phyloP scores from a whole-genome alignment of 2,329 filamentous ascomycete genomes.

The Phyllosticta ampelicida region DNA sequence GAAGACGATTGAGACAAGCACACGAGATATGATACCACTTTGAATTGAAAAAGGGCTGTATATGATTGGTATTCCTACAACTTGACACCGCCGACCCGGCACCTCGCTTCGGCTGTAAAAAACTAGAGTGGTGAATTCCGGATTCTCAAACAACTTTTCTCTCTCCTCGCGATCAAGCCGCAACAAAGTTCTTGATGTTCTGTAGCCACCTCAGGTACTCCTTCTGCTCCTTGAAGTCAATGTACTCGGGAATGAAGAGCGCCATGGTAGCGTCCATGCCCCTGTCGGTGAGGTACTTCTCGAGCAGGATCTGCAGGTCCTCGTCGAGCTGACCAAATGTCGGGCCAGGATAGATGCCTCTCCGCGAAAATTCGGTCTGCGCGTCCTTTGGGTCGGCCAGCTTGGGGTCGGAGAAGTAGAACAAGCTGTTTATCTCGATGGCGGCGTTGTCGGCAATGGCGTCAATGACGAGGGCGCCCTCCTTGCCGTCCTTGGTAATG shows the following conservation, averaged over 20 bases:
- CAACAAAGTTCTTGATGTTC: constrained; percentile 72
- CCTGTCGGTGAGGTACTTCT: constrained; percentile 89
- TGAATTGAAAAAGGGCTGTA: neutral
- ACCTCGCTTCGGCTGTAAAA: neutral
- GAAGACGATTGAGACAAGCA: neutral
- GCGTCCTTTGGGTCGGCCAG: constrained; percentile 66
- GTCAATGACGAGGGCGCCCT: constrained; percentile 79
- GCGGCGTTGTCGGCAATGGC: constrained; percentile 75
- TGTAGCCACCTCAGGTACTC: constrained; percentile 89
- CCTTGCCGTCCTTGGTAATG: constrained; percentile 67
- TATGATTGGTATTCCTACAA: neutral
- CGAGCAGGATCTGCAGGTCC: constrained; percentile 83
- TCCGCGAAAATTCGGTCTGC: constrained; percentile 65
- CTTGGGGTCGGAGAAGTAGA: constrained; percentile 70
- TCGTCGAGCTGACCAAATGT: constrained; percentile 92
- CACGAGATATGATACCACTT: neutral
- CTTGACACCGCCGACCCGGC: neutral
- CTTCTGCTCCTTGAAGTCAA: constrained; percentile 96
- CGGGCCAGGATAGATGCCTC: constrained; percentile 77
- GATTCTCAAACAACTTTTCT: neutral
- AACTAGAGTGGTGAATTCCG: neutral
- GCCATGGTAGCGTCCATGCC: constrained; percentile 81
- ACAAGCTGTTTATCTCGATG: constrained; percentile 82
- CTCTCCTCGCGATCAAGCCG: neutral
- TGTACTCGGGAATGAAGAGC: constrained; percentile 88